Base-by-base conservation (phyloP, 768 basidiomycete genomes). In the Naematelia encephala region DNA sequence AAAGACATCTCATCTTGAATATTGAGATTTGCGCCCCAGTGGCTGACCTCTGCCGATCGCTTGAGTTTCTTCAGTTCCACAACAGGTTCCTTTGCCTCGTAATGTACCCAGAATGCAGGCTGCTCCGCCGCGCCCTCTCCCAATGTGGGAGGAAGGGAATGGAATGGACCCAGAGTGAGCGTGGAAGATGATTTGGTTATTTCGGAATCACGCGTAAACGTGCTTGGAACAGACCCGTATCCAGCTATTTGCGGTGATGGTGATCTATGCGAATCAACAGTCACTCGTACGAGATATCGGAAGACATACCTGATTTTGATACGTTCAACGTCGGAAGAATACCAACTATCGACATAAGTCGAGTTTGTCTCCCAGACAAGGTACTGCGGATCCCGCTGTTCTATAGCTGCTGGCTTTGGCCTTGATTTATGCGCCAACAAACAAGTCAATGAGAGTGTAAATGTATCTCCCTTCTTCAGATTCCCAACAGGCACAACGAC, bases 11-110 rank as follows among this genome's bases (percentile, higher is more conserved):
- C 84, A 78, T 99, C 92, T 75, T 97, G 85, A 27, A 93, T 87
- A 71, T 97, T 96, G 34, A 99, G 75, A 76, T 96, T 96, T 43
- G 86, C 85, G 29, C 94, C 93, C 96, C 94, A 98, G 73, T 98
- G 94, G 64, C 91, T 94, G 63, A 99, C 86, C 79, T 99, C 94
- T 1, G 87, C 91, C 0, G 82, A 69, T 50, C 96, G 86, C 60
- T 84, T 82, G 28, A 96, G 82, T 44, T 81, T 85, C 28, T 80
- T 82, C 52, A 97, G 80, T 63, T 90, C 85, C 22, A 92, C 73
- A 44, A 96, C 84, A 0, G 94, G 90, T 59, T 86, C 81, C n/a
- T 87, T 88, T 58, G 87, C 87, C 64, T 82, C 80, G 79, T 91
- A 98, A 73, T 94, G 91, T 1, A 96, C 80, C 12, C 79, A 78